phyloP scores from a whole-genome alignment of 306 rosid genomes.

The Senna tora region DNA sequence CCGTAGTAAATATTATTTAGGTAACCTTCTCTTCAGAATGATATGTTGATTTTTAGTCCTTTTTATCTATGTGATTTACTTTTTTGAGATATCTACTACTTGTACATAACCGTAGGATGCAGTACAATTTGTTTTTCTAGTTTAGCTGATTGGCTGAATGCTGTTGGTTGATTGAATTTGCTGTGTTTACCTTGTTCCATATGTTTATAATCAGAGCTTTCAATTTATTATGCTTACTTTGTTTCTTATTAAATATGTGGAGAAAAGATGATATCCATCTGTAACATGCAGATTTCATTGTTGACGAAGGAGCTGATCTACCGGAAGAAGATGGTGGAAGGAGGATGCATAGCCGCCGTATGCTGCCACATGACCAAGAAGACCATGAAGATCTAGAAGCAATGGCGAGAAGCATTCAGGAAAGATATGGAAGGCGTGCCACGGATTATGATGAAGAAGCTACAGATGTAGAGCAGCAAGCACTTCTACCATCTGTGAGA shows the following conservation, averaged over 20 bases:
- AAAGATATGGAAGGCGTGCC: constrained; percentile 65
- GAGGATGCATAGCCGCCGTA: constrained; percentile 58
- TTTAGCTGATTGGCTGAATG: background rate
- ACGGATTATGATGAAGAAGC: constrained; percentile 81
- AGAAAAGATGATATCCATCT: no score
- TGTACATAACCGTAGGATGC: constrained; percentile 11
- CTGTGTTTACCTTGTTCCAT: constrained; percentile 1
- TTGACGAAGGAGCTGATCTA: constrained; percentile 58
- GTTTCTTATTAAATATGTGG: no score
- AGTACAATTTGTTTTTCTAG: constrained; percentile 3
- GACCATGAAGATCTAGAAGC: constrained; percentile 94
- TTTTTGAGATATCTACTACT: background rate
- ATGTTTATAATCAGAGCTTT: constrained; percentile 2
- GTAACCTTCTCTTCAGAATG: constrained; percentile 4
- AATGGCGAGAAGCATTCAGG: constrained; percentile 76
- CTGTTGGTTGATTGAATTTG: constrained; percentile 13
- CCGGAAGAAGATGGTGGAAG: constrained; percentile 78
- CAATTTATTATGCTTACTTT: constrained; percentile 5
- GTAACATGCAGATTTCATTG: constrained; percentile 70
- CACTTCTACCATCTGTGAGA: constrained; percentile 93
- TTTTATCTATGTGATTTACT: constrained; percentile 9
- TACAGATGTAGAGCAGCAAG: constrained; percentile 96
- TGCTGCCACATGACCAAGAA: constrained; percentile 65
- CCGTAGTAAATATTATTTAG: constrained; percentile 1
- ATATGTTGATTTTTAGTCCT: constrained; percentile 11